A percentile compares a stretch with the other conserved stretches of the same genome.
Evolutionary conservation across 1,284 basidiomycete genomes (phyloP).

Genomic region (Ustilago vetiveriae): DNA sequence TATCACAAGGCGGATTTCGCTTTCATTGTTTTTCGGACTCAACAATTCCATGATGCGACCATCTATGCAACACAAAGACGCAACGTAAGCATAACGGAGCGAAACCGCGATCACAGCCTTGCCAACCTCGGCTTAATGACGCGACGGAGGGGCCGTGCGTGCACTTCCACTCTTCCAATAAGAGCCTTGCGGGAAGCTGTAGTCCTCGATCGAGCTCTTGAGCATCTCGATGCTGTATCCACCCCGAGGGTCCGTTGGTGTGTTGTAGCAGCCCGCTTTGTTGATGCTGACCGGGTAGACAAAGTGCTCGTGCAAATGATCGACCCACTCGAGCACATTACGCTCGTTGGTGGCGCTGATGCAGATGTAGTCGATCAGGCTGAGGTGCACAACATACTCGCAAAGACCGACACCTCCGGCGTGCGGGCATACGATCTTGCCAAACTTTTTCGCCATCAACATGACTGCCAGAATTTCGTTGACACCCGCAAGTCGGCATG

Average conservation of each 20-base stretch:
- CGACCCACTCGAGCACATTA: conserved; percentile 80
- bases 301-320: conserved; percentile 94
- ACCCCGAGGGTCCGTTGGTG: conserved; percentile 71
- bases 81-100: too few relatives aligned
- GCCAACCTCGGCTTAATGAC: too few relatives aligned
- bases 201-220: conserved; percentile 68
- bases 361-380: conserved; percentile 82
- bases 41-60: too few relatives aligned
- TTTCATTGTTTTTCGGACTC: too few relatives aligned
- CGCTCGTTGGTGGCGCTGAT: conserved; percentile 90
- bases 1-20: too few relatives aligned
- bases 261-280: conserved; percentile 82
- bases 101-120: too few relatives aligned
- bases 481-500: conserved; percentile 88
- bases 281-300: conserved; percentile 89
- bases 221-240: conserved; percentile 70
- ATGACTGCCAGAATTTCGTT: conserved; percentile 93
- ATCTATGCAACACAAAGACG: too few relatives aligned
- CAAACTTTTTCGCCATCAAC: conserved; percentile 87
- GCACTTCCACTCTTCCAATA: conserved; percentile 67
- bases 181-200: conserved; percentile 67
- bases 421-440: conserved; percentile 78
- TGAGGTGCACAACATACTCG: conserved; percentile 84
- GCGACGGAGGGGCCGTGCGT: conserved; percentile 42
- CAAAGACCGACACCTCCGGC: conserved; percentile 94